Base-by-base conservation (phyloP, 1,284 basidiomycete genomes). In the Ustilago bromivora region DNA sequence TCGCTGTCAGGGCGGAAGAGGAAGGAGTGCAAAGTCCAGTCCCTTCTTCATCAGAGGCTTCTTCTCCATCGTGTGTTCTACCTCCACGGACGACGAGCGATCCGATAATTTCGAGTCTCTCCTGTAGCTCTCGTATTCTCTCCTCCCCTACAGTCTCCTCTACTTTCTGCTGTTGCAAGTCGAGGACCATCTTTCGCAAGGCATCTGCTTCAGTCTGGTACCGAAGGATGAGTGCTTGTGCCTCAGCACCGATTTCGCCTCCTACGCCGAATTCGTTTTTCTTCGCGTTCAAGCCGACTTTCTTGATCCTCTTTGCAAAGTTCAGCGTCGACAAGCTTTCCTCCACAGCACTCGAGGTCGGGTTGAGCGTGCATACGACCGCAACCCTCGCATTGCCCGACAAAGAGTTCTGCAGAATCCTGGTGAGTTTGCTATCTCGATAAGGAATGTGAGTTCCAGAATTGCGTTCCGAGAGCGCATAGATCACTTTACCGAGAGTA, bases 331-430 rank as follows among this genome's bases (percentile, higher is more conserved):
- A 94, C 55, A 91, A 91, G 3, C 91, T 92, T 87, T 96, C 95
- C 3, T 91, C 89, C 7, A 95, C 88, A 40, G 93, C 87, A 9
- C 61, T 59, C 1, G 78, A 67, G 28, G 63, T 74, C 3, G 83
- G 84, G 56, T 85, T 85, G 57, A 98, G 91, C 0, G 96, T 98
- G 84, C 95, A 98, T 67, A 98, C 93, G 34, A 99, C 96, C 41
- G 94, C 95, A 58, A 99, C 96, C 19, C 94, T 91, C 17, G 97
- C 96, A 84, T 98, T 94, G 1, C 96, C 97, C 0, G 93, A 93
- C 0, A 99, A 89, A 1, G 94, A 97, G 2, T 96, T 96, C 86
- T 98, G 96, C 7, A 99, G 90, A 87, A 99, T 92, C 38, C 96
- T 91, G 4, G 96, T 99, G 79, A 90, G 85, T 87, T 98, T 98